Conservation (phyloP, 2,329 filamentous ascomycete genomes). For the Fusarium musae region DNA sequence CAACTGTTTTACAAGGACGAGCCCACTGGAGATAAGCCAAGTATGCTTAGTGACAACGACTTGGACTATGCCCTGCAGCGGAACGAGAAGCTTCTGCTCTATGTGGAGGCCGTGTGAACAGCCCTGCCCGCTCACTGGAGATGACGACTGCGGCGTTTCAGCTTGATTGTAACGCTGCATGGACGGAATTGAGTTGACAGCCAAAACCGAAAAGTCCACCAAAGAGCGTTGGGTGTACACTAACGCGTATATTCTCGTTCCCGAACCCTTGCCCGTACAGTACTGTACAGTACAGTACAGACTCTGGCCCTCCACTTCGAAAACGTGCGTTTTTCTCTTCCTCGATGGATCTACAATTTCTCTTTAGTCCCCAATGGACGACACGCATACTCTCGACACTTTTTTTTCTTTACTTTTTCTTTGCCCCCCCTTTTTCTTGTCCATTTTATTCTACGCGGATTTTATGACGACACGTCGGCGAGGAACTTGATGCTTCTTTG, state of each 20-base stretch:
- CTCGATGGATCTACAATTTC: slow-evolving; percentile 30
- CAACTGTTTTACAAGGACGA: slow-evolving; percentile 90
- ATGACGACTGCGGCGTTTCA: slow-evolving; percentile 36
- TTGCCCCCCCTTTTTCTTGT: background rate
- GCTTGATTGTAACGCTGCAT: slow-evolving; percentile 29
- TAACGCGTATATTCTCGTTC: slow-evolving; percentile 9
- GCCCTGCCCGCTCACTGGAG: background rate
- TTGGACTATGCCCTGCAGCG: slow-evolving; percentile 81
- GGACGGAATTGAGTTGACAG: slow-evolving; percentile 18
- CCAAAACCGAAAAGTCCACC: slow-evolving; percentile 18
- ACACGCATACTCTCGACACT: background rate
- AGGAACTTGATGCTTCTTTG: slow-evolving; percentile 44
- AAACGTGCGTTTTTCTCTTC: slow-evolving; percentile 22
- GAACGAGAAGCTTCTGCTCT: slow-evolving; percentile 88
- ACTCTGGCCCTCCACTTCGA: slow-evolving; percentile 4
- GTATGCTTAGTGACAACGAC: slow-evolving; percentile 82
- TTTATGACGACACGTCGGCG: slow-evolving; percentile 43
- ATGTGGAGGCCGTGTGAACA: slow-evolving; percentile 66
- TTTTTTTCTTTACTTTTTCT: background rate
- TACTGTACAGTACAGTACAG: slow-evolving; percentile 15
- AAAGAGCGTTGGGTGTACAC: slow-evolving; percentile 5
- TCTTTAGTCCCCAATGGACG: slow-evolving; percentile 35
- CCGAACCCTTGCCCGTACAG: slow-evolving; percentile 6
- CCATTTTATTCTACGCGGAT: slow-evolving; percentile 25
- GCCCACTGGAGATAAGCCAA: slow-evolving; percentile 76